phyloP scores from a whole-genome alignment of 345 rosid genomes.

The Citrus maxima region DNA sequence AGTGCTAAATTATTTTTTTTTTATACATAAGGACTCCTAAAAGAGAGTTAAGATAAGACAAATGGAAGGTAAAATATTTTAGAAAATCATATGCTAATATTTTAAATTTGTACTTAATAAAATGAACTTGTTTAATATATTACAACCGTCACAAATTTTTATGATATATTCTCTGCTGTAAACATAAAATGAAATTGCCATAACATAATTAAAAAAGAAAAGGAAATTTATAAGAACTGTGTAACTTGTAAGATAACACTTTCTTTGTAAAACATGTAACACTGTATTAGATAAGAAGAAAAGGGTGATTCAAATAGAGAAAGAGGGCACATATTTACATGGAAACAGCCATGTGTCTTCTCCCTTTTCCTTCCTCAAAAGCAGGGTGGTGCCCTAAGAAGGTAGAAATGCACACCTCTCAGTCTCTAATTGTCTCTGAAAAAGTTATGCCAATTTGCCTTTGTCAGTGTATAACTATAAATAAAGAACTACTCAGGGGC shows the following conservation, averaged over 20 bases:
- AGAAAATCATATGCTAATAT: too few species aligned
- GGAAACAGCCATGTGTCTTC: not conserved
- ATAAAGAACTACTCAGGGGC: conserved; percentile 7
- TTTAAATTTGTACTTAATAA: too few species aligned
- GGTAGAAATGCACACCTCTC: not conserved
- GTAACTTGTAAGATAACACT: too few species aligned
- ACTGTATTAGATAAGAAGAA: not conserved
- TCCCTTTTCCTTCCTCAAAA: conserved; percentile 5
- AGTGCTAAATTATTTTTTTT: too few species aligned
- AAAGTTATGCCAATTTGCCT: conserved; percentile 13
- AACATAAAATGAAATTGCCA: too few species aligned
- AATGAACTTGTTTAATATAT: too few species aligned
- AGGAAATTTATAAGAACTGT: too few species aligned
- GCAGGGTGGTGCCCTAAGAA: conserved; percentile 10
- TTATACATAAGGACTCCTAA: accelerated
- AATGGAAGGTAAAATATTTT: too few species aligned
- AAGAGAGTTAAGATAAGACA: too few species aligned
- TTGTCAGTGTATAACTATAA: conserved; percentile 2
- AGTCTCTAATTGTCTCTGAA: not conserved
- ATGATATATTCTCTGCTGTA: too few species aligned
- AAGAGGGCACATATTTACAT: not conserved
- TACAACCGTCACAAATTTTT: too few species aligned
- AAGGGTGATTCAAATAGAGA: not conserved
- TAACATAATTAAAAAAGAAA: too few species aligned
- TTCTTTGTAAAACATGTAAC: not conserved